Base-by-base conservation (phyloP, 352 stramenopile genomes). In the Globisporangium abappressorium region DNA sequence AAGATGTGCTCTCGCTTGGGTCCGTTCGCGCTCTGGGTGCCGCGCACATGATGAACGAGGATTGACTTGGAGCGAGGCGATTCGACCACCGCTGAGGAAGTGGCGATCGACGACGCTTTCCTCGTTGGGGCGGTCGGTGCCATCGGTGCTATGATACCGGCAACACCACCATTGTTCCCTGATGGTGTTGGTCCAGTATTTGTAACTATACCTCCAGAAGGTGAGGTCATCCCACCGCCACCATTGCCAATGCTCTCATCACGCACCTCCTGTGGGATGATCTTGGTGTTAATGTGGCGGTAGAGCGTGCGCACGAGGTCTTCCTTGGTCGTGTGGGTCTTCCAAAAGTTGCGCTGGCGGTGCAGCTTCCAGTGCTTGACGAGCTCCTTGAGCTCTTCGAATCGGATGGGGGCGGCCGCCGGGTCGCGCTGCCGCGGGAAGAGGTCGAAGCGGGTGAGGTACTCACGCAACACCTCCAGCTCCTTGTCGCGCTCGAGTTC, bases 371-470 rank as follows among this genome's bases (percentile, higher is more conserved):
- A 97, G 69, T 95, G 84, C 55, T 95, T 93, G 1, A 93, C 87
- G 12, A 97, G 74, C 63, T 97, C 91, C 66, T 96, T 96, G n/a
- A 97, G 75, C 68, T 97, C 89, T 68, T 97, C 90, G n/a, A 92
- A 93, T 18, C 87, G 90, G 63, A 97, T 97, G 11, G 83, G 83
- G 2, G 88, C 88, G 30, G 85, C 77, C 18, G 81, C 76, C 0
- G 85, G 84, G 57, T 96, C 89, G 12, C 86, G 85, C 58, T 91
- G 81, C 8, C 82, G 72, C 1, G 87, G 85, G 51, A 95, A 97
- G 36, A 97, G 61, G 43, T 91, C 74, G 38, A 94, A 91, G 0
- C 85, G 75, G n/a, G 81, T 90, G 15, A 97, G 74, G 73, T 94
- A 95, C 47, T 85, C 85, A 33, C 90, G 87, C 47, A 97, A 69